A percentile compares a stretch with the other conserved stretches of the same genome.
Conservation (phyloP, 768 basidiomycete species). For the Agrocybe chaxingu region DNA sequence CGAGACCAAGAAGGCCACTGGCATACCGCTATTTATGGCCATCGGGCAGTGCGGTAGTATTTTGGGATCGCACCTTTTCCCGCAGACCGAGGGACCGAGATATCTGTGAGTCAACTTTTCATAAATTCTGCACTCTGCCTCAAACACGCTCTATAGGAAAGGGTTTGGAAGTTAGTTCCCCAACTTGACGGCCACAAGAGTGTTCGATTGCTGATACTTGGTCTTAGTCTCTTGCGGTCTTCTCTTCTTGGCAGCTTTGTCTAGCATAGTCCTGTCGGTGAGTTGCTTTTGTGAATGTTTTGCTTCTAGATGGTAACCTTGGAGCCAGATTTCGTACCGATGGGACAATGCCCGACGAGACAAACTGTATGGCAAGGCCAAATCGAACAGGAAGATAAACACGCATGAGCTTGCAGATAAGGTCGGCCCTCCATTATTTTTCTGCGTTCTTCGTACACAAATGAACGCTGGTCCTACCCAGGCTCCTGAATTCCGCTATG, state of each 20-base stretch:
- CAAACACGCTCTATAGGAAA: slow-evolving; percentile 31
- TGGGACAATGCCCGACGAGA: slow-evolving; percentile 58
- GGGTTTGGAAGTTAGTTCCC: slow-evolving; percentile 51
- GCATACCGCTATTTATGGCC: slow-evolving; percentile 76
- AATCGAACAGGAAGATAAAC: slow-evolving; percentile 48
- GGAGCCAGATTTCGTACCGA: slow-evolving; percentile 55
- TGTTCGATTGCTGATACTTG: too few relatives aligned
- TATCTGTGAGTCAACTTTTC: slow-evolving; percentile 49
- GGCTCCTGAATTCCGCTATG: slow-evolving; percentile 64
- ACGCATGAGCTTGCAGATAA: slow-evolving; percentile 65
- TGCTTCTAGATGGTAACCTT: not conserved
- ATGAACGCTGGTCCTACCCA: slow-evolving; percentile 15
- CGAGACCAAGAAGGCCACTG: slow-evolving; percentile 73
- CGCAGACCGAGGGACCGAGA: slow-evolving; percentile 55
- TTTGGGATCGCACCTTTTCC: slow-evolving; percentile 74
- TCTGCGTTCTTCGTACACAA: not conserved
- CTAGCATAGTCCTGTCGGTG: slow-evolving; percentile 50
- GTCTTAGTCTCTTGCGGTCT: slow-evolving; percentile 26
- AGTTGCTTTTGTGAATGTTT: slow-evolving; percentile 9
- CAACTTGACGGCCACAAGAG: too few relatives aligned
- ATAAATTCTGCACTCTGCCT: not conserved
- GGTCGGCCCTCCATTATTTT: slow-evolving; percentile 29
- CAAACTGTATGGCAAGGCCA: slow-evolving; percentile 46
- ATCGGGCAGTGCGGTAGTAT: slow-evolving; percentile 78
- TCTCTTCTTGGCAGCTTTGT: slow-evolving; percentile 53